phyloP scores from a whole-genome alignment of 1,139 yeast species.

The Waltiozyma sp. region DNA sequence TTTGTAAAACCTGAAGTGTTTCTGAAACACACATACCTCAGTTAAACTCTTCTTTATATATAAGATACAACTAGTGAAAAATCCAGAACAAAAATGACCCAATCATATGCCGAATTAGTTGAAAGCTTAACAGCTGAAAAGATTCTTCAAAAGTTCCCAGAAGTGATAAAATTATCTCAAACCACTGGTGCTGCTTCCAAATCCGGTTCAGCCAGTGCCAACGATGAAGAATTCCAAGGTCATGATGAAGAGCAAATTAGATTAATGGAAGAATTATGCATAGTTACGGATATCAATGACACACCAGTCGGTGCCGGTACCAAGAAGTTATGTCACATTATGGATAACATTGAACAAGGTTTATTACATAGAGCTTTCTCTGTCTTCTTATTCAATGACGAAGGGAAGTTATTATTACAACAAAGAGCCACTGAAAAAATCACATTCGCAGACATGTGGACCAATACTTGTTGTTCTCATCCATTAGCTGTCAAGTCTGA shows the following conservation, averaged over 20 bases:
- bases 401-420: slow-evolving; percentile 71
- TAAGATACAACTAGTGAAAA: too few relatives aligned
- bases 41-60: too few relatives aligned
- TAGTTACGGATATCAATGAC: slow-evolving; percentile 83
- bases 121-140: slow-evolving; percentile 35
- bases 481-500: slow-evolving; percentile 81
- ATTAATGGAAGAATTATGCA: slow-evolving; percentile 94
- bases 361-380: slow-evolving; percentile 92
- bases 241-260: slow-evolving; percentile 91
- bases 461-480: slow-evolving; percentile 97
- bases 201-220: slow-evolving; percentile 18
- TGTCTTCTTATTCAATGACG: slow-evolving; percentile 76
- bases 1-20: too few relatives aligned
- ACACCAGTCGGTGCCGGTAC: slow-evolving; percentile 87
- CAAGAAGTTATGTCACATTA: slow-evolving; percentile 83
- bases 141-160: slow-evolving; percentile 51
- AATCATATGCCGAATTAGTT: slow-evolving; percentile 40
- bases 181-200: slow-evolving; percentile 19
- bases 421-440: slow-evolving; percentile 94
- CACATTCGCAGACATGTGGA: slow-evolving; percentile 95
- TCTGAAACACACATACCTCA: too few relatives aligned
- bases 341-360: slow-evolving; percentile 79
- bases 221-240: slow-evolving; percentile 48
- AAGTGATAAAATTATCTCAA: slow-evolving; percentile 34
- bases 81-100: slow-evolving; percentile 3